Conservation (phyloP, 148 eudicot species). For the Spergularia marina region DNA sequence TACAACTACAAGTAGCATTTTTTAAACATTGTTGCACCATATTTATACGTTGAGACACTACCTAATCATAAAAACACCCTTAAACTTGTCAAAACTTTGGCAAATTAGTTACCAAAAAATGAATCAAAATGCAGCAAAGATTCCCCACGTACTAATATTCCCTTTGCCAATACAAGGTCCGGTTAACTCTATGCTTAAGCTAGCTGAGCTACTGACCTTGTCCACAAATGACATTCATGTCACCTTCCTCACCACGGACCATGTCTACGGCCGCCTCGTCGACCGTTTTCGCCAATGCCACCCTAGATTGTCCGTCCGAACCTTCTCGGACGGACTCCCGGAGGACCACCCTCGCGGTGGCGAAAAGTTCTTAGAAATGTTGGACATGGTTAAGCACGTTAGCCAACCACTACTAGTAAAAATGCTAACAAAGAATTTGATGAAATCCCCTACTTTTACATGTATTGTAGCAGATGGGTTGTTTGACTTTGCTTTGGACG, state of each 20-base stretch:
- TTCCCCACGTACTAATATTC: constrained; percentile 20
- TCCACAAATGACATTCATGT: constrained; percentile 15
- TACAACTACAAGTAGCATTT: no score
- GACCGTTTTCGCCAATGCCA: not conserved
- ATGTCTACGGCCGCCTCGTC: constrained; percentile 16
- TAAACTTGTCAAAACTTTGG: no score
- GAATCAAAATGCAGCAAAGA: not conserved
- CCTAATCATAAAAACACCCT: no score
- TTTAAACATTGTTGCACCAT: no score
- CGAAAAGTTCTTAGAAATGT: constrained; percentile 15
- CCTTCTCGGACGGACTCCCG: constrained; percentile 20
- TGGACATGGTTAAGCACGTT: not conserved
- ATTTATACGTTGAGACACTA: no score
- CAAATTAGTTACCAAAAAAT: no score
- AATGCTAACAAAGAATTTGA: not conserved
- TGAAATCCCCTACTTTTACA: not conserved
- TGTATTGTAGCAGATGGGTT: constrained; percentile 17
- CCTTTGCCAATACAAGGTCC: constrained; percentile 23
- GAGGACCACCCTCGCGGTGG: constrained; percentile 21
- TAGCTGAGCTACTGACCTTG: constrained; percentile 12
- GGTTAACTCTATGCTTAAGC: constrained; percentile 21
- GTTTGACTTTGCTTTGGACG: constrained; percentile 9
- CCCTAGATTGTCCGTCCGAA: constrained; percentile 1
- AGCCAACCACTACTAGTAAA: not conserved
- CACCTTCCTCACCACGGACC: constrained; percentile 21